Percentiles rank a stretch among this genome's conserved stretches.
Conservation (phyloP, 768 basidiomycete genomes). For the Suillus lakei region DNA sequence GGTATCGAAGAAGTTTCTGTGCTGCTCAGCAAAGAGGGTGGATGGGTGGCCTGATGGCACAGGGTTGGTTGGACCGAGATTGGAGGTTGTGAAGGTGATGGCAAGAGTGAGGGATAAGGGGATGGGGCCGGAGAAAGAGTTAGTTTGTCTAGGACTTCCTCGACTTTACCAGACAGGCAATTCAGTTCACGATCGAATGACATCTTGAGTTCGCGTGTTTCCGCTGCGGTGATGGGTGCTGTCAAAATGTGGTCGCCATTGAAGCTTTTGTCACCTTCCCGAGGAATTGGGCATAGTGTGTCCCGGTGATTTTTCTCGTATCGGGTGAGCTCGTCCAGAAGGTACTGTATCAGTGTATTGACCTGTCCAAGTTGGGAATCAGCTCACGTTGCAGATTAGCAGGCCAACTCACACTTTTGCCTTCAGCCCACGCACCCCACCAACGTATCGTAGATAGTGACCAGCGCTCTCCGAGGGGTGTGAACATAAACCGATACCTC, state of each 20-base stretch:
- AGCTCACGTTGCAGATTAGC: too few relatives aligned
- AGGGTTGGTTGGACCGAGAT: too few relatives aligned
- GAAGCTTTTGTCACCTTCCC: slow-evolving; percentile 27
- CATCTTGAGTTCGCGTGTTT: slow-evolving; percentile 20
- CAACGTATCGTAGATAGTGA: slow-evolving; percentile 37
- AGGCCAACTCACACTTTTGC: slow-evolving; percentile 1
- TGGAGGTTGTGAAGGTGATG: neutral
- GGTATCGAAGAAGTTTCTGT: too few relatives aligned
- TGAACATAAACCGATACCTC: slow-evolving; percentile 45
- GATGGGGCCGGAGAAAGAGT: neutral
- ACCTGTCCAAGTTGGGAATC: too few relatives aligned
- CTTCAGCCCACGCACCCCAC: slow-evolving; percentile 42
- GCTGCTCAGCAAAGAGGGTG: too few relatives aligned
- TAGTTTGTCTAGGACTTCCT: neutral
- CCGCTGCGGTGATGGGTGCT: slow-evolving; percentile 20
- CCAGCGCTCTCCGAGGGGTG: slow-evolving; percentile 41
- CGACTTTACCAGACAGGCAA: neutral
- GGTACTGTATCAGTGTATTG: slow-evolving; percentile 41
- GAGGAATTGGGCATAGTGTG: slow-evolving; percentile 30
- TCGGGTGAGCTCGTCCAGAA: slow-evolving; percentile 37
- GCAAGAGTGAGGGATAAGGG: neutral
- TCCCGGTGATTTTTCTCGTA: slow-evolving; percentile 36
- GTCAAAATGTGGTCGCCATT: slow-evolving; percentile 29
- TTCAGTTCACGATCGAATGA: slow-evolving; percentile 12
- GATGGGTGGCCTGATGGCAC: too few relatives aligned